Evolutionary conservation across 148 eudicot genomes (phyloP).

Genomic region (Cornus suecica): DNA sequence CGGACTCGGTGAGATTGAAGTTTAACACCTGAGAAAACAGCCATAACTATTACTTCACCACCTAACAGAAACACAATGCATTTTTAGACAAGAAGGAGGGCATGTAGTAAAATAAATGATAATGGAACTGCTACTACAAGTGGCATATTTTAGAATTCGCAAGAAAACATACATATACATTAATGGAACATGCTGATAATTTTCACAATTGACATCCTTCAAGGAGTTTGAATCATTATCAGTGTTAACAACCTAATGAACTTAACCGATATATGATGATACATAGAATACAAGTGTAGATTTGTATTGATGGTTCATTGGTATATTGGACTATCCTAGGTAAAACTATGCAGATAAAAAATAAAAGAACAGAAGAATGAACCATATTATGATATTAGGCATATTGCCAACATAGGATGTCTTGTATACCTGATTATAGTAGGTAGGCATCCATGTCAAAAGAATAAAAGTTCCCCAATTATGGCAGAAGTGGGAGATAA

Average conservation of each 20-base stretch:
- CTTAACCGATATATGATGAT: background rate
- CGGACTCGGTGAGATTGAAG: constrained; percentile 95
- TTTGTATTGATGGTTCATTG: background rate
- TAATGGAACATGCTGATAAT: background rate
- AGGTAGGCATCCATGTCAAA: constrained; percentile 99
- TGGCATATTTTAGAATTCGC: background rate
- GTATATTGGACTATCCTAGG: background rate
- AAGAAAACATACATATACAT: background rate
- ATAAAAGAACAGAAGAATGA: background rate
- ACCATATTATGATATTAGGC: background rate
- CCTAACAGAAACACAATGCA: background rate
- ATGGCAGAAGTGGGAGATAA: constrained; percentile 96
- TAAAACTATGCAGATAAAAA: background rate
- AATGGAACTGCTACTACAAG: background rate
- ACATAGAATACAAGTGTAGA: background rate
- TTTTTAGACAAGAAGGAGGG: background rate
- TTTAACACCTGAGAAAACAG: constrained; percentile 70
- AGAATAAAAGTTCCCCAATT: constrained; percentile 99
- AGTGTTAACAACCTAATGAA: too few species aligned
- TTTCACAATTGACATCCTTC: too few species aligned
- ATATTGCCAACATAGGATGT: background rate
- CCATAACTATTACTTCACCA: background rate
- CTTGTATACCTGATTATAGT: constrained; percentile 75
- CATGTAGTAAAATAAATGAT: background rate
- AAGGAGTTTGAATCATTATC: too few species aligned